Percentiles rank a stretch among this genome's conserved stretches.
These are phyloP conservation scores for Clonostachys byssicola DNA, from an alignment of 2,329 filamentous ascomycete genomes.

Conservation along the genomic window DNA sequence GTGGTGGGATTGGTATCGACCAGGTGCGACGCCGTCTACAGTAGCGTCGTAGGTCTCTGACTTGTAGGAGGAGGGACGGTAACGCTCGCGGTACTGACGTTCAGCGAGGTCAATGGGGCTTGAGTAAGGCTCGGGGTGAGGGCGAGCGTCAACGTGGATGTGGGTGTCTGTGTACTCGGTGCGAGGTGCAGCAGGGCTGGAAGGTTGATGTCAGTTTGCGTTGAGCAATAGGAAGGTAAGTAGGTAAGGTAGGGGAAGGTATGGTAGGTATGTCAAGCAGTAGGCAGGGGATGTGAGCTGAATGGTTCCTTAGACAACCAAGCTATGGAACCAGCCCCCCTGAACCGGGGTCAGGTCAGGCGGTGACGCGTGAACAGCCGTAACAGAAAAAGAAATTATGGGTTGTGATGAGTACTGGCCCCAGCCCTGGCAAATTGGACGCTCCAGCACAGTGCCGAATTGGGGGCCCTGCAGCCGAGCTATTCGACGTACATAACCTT, in stretches of 20 bases:
- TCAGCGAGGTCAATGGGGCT: conserved; percentile 60
- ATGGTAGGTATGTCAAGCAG: conserved; percentile 12
- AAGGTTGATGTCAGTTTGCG: conserved; percentile 1
- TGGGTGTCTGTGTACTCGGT: conserved; percentile 57
- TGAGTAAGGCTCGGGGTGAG: conserved; percentile 23
- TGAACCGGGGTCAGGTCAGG: conserved; percentile 1
- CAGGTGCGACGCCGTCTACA: conserved; percentile 11
- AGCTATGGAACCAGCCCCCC: not conserved
- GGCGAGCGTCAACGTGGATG: conserved; percentile 56
- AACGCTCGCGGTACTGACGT: conserved; percentile 61
- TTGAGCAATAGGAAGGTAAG: too few relatives aligned
- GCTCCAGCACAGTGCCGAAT: too few relatives aligned
- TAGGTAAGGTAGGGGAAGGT: conserved; percentile 6
- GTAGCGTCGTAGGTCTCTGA: conserved; percentile 26
- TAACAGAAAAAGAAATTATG: too few relatives aligned
- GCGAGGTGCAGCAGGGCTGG: conserved; percentile 21
- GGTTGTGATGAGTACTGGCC: too few relatives aligned
- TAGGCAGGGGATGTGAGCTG: not conserved
- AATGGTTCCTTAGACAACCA: conserved; percentile 15
- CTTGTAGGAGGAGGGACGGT: conserved; percentile 45
- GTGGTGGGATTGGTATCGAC: conserved; percentile 14
- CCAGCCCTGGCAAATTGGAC: too few relatives aligned
- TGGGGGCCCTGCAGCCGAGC: too few relatives aligned
- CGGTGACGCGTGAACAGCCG: conserved; percentile 1
- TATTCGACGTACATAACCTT: too few relatives aligned